Evolutionary conservation across 129 eudicot species (phyloP).

Genomic region (Centaurea solstitialis): DNA sequence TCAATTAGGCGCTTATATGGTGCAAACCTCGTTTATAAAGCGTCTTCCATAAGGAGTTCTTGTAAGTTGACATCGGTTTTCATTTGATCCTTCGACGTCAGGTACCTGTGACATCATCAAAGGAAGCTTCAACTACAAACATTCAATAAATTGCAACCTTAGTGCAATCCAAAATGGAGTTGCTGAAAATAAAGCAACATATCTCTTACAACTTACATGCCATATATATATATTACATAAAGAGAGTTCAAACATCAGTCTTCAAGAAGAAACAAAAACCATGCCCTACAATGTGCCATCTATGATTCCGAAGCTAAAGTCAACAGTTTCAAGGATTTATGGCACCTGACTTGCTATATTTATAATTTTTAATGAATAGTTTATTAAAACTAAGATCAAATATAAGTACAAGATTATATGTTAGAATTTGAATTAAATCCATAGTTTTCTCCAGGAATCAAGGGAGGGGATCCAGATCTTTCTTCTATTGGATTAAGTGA

Average conservation of each 20-base stretch:
- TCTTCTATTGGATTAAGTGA: not conserved
- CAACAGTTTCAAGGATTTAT: too few species aligned
- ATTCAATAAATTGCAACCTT: not conserved
- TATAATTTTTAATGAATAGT: not conserved
- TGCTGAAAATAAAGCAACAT: not conserved
- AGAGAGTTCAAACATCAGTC: too few species aligned
- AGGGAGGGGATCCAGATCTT: too few species aligned
- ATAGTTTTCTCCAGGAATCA: too few species aligned
- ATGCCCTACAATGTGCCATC: too few species aligned
- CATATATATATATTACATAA: too few species aligned
- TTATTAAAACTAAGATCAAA: not conserved
- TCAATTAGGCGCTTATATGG: conserved; percentile 6
- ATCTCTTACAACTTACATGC: not conserved
- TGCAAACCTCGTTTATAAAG: conserved; percentile 72
- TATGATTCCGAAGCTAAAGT: too few species aligned
- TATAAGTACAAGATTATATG: not conserved
- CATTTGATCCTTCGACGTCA: conserved; percentile 78
- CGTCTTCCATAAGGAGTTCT: conserved; percentile 86
- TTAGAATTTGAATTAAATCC: not conserved
- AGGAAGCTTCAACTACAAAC: conserved; percentile 1
- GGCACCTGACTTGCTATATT: not conserved
- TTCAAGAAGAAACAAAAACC: too few species aligned
- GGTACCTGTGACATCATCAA: conserved; percentile 63
- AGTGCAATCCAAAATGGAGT: not conserved
- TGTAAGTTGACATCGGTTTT: conserved; percentile 76